phyloP scores from a whole-genome alignment of 2,329 filamentous ascomycete species.

The Cladophialophora psammophila region DNA sequence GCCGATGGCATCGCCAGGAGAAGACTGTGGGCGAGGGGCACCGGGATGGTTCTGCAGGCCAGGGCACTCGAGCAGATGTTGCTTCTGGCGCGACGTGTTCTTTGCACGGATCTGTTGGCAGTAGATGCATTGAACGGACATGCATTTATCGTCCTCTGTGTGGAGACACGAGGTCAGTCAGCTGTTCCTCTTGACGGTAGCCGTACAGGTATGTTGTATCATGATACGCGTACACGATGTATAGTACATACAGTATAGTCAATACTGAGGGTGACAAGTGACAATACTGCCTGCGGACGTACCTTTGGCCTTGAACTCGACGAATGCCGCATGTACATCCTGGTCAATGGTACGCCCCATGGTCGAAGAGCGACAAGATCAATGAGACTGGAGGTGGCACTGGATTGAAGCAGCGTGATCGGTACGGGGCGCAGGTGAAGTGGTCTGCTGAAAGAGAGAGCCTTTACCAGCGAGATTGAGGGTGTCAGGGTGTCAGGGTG shows the following conservation, averaged over 20 bases:
- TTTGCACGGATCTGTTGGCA: conserved; percentile 62
- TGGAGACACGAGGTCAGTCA: conserved; percentile 33
- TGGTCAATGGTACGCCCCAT: conserved; percentile 62
- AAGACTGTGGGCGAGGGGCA: conserved; percentile 52
- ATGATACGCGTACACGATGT: conserved; percentile 35
- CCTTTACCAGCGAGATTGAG: conserved; percentile 16
- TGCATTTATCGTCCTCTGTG: conserved; percentile 51
- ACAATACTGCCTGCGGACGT: conserved; percentile 42
- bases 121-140: conserved; percentile 62
- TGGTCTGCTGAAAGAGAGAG: conserved; percentile 16
- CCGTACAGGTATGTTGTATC: conserved; percentile 27
- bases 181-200: conserved; percentile 24
- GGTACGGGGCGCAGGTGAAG: conserved; percentile 4
- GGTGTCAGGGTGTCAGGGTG: conserved; percentile 8
- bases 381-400: not conserved
- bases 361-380: conserved; percentile 25
- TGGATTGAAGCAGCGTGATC: not conserved
- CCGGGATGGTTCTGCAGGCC: conserved; percentile 56
- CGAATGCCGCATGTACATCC: conserved; percentile 61
- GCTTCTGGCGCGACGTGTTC: conserved; percentile 61
- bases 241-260: conserved; percentile 41
- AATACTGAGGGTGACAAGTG: conserved; percentile 47
- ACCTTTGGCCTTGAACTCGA: conserved; percentile 61
- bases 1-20: conserved; percentile 50
- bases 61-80: conserved; percentile 59